Evolutionary conservation across 805 yeast genomes (phyloP).

Genomic region (Soucietia sequanensis): DNA sequence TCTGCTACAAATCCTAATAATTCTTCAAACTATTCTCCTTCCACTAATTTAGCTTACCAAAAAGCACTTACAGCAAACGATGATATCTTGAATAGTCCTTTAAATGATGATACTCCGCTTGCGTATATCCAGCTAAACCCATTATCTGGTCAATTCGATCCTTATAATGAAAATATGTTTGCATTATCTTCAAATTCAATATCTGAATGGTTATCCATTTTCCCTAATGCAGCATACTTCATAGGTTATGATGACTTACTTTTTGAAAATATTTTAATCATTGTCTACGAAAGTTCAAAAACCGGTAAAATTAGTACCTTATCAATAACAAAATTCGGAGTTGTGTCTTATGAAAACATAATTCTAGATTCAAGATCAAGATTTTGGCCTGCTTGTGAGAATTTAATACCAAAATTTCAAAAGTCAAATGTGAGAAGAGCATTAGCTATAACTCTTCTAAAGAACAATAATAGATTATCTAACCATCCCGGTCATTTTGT

Average conservation of each 20-base stretch:
- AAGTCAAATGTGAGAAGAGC: slow-evolving; percentile 66
- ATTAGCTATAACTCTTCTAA: slow-evolving; percentile 69
- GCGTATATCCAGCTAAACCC: slow-evolving; percentile 23
- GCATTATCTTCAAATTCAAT: slow-evolving; percentile 6
- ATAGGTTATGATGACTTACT: slow-evolving; percentile 52
- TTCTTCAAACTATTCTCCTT: neutral
- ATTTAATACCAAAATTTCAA: slow-evolving; percentile 49
- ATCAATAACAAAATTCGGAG: slow-evolving; percentile 65
- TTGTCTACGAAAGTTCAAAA: slow-evolving; percentile 50
- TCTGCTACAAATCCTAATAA: neutral
- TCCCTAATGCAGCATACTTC: slow-evolving; percentile 53
- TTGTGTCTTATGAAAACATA: slow-evolving; percentile 55
- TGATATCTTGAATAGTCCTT: too few relatives aligned
- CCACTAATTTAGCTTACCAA: neutral
- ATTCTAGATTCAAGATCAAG: slow-evolving; percentile 60
- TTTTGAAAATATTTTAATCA: slow-evolving; percentile 45
- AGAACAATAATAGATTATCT: slow-evolving; percentile 62
- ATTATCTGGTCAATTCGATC: slow-evolving; percentile 24
- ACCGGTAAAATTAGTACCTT: slow-evolving; percentile 51
- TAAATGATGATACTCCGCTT: too few relatives aligned
- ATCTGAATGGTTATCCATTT: slow-evolving; percentile 37
- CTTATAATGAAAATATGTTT: slow-evolving; percentile 8
- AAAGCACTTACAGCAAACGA: neutral
- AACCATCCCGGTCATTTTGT: slow-evolving; percentile 26
- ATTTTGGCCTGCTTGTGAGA: slow-evolving; percentile 77